Base-by-base conservation (phyloP, 192 early-diverging fungal genomes). In the Gigaspora rosea region DNA sequence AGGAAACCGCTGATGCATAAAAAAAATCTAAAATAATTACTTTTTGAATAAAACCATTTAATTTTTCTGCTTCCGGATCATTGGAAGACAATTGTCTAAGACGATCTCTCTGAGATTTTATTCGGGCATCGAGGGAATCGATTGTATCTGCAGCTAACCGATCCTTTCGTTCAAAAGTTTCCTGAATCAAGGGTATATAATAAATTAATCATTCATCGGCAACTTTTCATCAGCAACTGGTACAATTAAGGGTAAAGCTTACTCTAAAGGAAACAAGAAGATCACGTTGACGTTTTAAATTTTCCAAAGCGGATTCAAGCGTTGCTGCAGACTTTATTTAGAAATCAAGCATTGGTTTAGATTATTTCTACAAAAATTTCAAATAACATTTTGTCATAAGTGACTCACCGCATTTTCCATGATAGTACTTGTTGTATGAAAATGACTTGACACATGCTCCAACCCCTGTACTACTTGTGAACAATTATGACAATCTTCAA, bases 201-300 rank as follows among this genome's bases (percentile, higher is more conserved):
- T n/a, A 58, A 27, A 61, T 65, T n/a, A n/a, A 49, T 18, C 46
- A 64, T 46, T 12, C 16, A 27, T 49, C 36, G 18, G 48, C 12
- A 22, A 32, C 49, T n/a, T 8, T 5, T 11, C 10, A 48, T 68
- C 16, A 49, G 22, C 13, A 18, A 50, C 33, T 49, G 10, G 41
- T 22, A 13, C 2, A 46, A 22, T 63, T 71, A 51, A 35, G 13
- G 4, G 1, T 18, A 72, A n/a, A 2, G 22, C 79, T 58, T 75
- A 89, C 88, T 52, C 80, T 81, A 56, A 86, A 82, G 8, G 90
- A 87, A 15, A 89, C 83, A 27, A 92, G 77, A 12, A 92, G 72
- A 69, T 92, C 91, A n/a, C 90, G 86, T 63, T 90, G 86, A 47
- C 85, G 78, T 68, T 91, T 92, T 51, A 92, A 58, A 81, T 79